Conservation (phyloP, 352 stramenopile genomes). For the Phytophthora colocasiae region DNA sequence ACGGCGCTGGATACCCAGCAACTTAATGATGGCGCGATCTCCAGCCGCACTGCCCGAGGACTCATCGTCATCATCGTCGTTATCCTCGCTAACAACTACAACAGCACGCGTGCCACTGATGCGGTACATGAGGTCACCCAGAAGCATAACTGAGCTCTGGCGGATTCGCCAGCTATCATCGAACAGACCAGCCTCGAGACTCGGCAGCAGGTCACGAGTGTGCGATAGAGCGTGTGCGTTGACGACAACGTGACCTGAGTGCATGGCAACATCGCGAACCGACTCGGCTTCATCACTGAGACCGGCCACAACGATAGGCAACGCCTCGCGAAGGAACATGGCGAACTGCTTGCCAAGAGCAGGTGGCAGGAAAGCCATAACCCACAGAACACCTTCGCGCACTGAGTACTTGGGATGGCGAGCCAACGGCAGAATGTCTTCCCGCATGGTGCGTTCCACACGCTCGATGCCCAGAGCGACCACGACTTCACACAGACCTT, state of each 20-base stretch:
- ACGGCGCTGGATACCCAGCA: conserved; percentile 94
- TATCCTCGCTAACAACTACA: conserved; percentile 35
- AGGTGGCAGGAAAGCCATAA: conserved; percentile 98
- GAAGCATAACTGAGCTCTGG: conserved; percentile 96
- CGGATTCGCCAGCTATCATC: conserved; percentile 99
- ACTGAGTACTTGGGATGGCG: conserved; percentile 95
- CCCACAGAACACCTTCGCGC: conserved; percentile 98
- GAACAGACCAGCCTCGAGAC: conserved; percentile 96
- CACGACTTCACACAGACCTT: conserved; percentile 98
- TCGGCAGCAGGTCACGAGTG: conserved; percentile 97
- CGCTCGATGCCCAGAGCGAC: conserved; percentile 85
- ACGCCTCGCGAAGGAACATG: conserved; percentile 92
- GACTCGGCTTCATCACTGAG: conserved; percentile 98
- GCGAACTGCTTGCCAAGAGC: conserved; percentile 94
- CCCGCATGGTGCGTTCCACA: conserved; percentile 77
- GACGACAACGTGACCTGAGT: conserved; percentile 98
- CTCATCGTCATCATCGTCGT: conserved; percentile 86
- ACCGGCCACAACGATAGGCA: conserved; percentile 97
- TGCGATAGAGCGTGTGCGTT: conserved; percentile 96
- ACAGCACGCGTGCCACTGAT: conserved; percentile 97
- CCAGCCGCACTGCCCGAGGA: conserved; percentile 81
- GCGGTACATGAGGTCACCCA: conserved; percentile 97
- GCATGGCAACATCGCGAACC: conserved; percentile 97
- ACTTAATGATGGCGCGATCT: conserved; percentile 89
- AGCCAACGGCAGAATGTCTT: conserved; percentile 96